Evolutionary conservation across 345 rosid species (phyloP), one percentile per base, ranked within the genome.

Genomic region (Abelmoschus esculentus): DNA sequence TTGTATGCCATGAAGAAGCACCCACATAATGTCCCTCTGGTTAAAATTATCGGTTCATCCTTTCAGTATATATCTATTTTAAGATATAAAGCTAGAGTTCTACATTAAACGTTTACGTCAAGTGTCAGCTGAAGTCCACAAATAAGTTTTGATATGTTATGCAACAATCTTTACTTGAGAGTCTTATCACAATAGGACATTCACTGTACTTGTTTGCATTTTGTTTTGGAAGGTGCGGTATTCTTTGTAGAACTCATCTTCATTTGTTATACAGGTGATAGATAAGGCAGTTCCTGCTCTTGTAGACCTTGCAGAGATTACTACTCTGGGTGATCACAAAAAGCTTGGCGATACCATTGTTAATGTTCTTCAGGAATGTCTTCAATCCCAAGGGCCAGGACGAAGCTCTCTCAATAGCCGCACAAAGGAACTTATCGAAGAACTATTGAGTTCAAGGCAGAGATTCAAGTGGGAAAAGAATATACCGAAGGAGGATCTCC

Each of bases 401-500:
- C 80, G 80, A 32, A 78, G 66, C 66, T 71, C 87, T 29, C 73
- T 84, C 70, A 78, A 78, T 47, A 83, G 57, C 79, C 86, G 80
- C n/a, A 80, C 88, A 22, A 89, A 84, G 71, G 98, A 90, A 71
- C 80, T 79, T 70, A 82, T 92, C 44, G 98, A 95, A 74, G 98
- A 89, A 69, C 75, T 90, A 0, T 75, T 92, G 63, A 92, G 15
- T 67, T 85, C 88, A 22, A 77, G 89, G 67, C 89, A 90, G 61
- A 85, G 96, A 79, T 80, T 92, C 46, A 95, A 90, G 78, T 79
- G 98, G 96, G 99, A 95, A 77, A 95, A 92, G 81, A 87, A 72
- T 68, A 92, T 92, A 87, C 92, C 89, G n/a, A 95, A 95, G 74
- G 97, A 87, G 79, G 99, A 95, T 82, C 96, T 95, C 75, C 99